Evolutionary conservation across 495 filamentous ascomycete genomes (phyloP), one percentile per base, ranked within the genome.

Genomic region (Neurospora sp.): DNA sequence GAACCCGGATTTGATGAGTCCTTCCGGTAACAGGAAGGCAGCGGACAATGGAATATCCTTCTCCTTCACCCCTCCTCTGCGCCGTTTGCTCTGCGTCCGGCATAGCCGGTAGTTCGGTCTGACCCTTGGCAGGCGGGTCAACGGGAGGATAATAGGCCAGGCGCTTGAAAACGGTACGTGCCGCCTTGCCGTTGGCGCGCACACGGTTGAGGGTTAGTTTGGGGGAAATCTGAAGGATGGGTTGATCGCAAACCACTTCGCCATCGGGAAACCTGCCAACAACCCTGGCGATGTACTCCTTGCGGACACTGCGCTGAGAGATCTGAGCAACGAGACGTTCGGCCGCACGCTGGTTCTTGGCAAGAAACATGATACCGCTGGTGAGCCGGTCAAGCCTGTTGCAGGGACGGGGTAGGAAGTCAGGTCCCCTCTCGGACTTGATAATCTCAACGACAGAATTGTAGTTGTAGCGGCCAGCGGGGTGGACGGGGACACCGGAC

Each of bases 361-460:
- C 95, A 71, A 98, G 90, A 82, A 99, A 99, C 96, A 99, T 99
- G 74, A 99, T 89, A 35, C 96, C 96, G 69, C 93, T 96, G 0
- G 96, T 99, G 72, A 99, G 82, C 61, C 96, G 85, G 78, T 99
- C 96, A n/a, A 99, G 88, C 42, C 96, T 87, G 77, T 99, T 97
- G 83, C 94, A 97, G 1, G 96, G 87, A 65, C 94, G 83, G 0
- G 95, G 93, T 70, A 91, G 84, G 81, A 88, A 97, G 9, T 83
- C 83, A n/a, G 86, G 80, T 9, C 88, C 86, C 70, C 93, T 85
- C 78, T 97, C 91, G 4, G 91, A 85, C 73, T 92, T 91, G 87
- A 99, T 90, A 74, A 99, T 97, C 84, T 99, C 95, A 27, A 97
- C 86, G 48, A 99, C 86, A 2, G 92, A 92, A 81, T 99, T 98